These are phyloP conservation scores for Globisporangium uncinulatum DNA, from an alignment of 352 stramenopile genomes.

Conservation along the genomic window DNA sequence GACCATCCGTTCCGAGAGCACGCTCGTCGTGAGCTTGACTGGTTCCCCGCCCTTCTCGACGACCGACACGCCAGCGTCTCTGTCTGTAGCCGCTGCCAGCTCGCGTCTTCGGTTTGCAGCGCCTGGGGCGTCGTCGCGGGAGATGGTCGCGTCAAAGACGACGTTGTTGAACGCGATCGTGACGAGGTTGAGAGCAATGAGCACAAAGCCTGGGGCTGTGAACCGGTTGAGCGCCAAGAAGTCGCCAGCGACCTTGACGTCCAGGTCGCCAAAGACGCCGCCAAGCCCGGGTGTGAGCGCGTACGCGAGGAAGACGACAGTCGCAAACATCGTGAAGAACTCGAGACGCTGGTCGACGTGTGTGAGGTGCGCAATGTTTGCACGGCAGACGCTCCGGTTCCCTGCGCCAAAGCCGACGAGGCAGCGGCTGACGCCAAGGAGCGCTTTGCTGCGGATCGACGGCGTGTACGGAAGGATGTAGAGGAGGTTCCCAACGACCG, in stretches of 20 bases:
- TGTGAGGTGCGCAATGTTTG: constrained; percentile 64
- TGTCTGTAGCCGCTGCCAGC: neutral
- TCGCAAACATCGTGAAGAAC: constrained; percentile 66
- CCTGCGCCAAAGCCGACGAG: constrained; percentile 63
- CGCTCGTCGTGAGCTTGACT: no score
- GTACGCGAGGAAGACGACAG: constrained; percentile 68
- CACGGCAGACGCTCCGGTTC: constrained; percentile 65
- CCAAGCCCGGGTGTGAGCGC: constrained; percentile 58
- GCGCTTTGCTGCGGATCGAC: constrained; percentile 23
- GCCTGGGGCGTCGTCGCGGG: constrained; percentile 29
- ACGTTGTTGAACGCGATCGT: constrained; percentile 38
- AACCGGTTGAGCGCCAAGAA: constrained; percentile 53
- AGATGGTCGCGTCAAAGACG: constrained; percentile 46
- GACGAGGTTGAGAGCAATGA: constrained; percentile 40
- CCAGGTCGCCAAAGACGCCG: constrained; percentile 35
- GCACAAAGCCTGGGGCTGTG: constrained; percentile 47
- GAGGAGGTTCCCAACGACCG: constrained; percentile 47
- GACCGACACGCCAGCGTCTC: neutral
- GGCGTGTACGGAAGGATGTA: constrained; percentile 49
- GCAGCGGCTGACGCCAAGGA: constrained; percentile 54
- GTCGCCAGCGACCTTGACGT: constrained; percentile 28
- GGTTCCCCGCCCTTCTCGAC: neutral
- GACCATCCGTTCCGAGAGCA: constrained; percentile 29
- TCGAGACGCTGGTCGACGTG: constrained; percentile 44
- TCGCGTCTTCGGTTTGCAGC: neutral